Percentiles rank a stretch among this genome's conserved stretches.
Conservation (phyloP, 495 filamentous ascomycete genomes). For the Podospora bellae-mahoneyi region DNA sequence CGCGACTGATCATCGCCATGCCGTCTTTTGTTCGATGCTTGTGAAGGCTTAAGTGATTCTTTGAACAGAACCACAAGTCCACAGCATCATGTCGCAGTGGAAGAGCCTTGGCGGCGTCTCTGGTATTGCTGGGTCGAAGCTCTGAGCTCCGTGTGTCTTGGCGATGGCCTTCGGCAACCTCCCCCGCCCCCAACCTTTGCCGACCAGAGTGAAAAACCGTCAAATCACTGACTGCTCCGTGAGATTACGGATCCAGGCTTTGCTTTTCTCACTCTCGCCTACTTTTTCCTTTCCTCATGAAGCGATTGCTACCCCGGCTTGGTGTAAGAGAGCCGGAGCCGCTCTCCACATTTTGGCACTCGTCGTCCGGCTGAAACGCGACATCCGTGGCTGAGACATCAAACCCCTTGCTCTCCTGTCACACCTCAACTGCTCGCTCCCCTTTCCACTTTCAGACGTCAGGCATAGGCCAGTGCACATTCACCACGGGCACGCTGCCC, state of each 20-base stretch:
- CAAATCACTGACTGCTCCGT: not conserved
- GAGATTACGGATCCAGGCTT: not conserved
- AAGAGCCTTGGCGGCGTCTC: not conserved
- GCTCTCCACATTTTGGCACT: constrained; percentile 9
- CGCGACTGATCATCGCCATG: constrained; percentile 30
- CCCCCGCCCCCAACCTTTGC: not conserved
- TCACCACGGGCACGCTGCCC: not conserved
- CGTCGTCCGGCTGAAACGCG: constrained; percentile 26
- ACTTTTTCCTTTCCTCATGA: constrained; percentile 1
- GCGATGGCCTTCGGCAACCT: not conserved
- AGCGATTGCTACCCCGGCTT: constrained; percentile 3
- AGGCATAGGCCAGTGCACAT: constrained; percentile 13
- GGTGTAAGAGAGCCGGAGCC: not conserved
- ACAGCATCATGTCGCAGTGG: not conserved
- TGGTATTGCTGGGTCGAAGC: not conserved
- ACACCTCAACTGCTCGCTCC: constrained; percentile 8
- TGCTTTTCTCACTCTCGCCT: constrained; percentile 6
- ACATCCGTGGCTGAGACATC: constrained; percentile 28
- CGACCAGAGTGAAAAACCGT: not conserved
- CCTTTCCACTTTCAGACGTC: constrained; percentile 10
- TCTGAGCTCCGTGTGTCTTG: not conserved
- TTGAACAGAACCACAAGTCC: not conserved
- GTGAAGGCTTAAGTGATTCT: not conserved
- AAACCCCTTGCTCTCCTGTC: constrained; percentile 21
- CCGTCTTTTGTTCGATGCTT: constrained; percentile 14